A percentile compares a stretch with the other conserved stretches of the same genome.
Conservation (phyloP, 78 protist genomes). For the slime mould (Dictyostelium discoideum) region dicty_2.7 NC_007090.3:2911001-2911500, state of each 20-base stretch:
- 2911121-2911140: slow-evolving; percentile 69
- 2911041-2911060: slow-evolving; percentile 67
- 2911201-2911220: slow-evolving; percentile 55
- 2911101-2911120: slow-evolving; percentile 51
- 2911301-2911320: slow-evolving; percentile 67
- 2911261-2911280: slow-evolving; percentile 51
- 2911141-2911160: slow-evolving; percentile 58
- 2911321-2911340: slow-evolving; percentile 21
- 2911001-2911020: slow-evolving; percentile 42
- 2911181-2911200: slow-evolving; percentile 16
- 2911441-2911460: too few relatives aligned
- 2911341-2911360: slow-evolving; percentile 63
- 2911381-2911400: slow-evolving; percentile 16
- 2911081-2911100: not conserved
- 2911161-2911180: slow-evolving; percentile 31
- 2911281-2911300: slow-evolving; percentile 38
- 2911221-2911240: slow-evolving; percentile 72
- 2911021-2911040: slow-evolving; percentile 68
- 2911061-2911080: slow-evolving; percentile 49
- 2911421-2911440: too few relatives aligned
- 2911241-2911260: slow-evolving; percentile 51
- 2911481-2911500: not conserved
- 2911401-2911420: slow-evolving; percentile 14
- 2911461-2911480: too few relatives aligned
- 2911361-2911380: slow-evolving; percentile 66